These are phyloP conservation scores for Dicorynia guianensis DNA, from an alignment of 306 rosid genomes.

Conservation along the genomic window DNA sequence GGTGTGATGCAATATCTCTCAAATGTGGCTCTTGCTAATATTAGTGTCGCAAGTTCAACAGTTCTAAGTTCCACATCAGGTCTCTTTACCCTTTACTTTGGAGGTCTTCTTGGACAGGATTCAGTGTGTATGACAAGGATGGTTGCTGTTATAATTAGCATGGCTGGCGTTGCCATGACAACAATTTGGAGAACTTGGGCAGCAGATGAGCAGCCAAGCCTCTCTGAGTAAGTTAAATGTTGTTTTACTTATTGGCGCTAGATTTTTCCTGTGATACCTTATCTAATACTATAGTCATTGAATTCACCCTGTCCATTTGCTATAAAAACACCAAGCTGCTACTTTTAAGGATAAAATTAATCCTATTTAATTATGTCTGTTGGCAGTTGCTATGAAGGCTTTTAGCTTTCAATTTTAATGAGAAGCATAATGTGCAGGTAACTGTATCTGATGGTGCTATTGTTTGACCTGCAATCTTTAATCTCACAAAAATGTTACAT, in stretches of 20 bases:
- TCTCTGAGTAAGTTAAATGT: constrained; percentile 60
- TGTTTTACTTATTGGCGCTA: constrained; percentile 16
- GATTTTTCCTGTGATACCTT: background rate
- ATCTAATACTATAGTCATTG: background rate
- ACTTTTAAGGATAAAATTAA: background rate
- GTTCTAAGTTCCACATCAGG: constrained; percentile 73
- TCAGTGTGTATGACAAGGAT: constrained; percentile 60
- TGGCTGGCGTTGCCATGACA: constrained; percentile 75
- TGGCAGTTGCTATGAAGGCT: background rate
- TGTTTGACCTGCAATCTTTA: background rate
- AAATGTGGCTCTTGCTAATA: constrained; percentile 73
- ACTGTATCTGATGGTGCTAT: background rate
- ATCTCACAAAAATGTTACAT: background rate
- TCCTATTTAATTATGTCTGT: background rate
- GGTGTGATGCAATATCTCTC: constrained; percentile 64
- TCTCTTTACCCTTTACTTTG: constrained; percentile 74
- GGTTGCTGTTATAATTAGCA: constrained; percentile 68
- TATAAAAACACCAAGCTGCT: background rate
- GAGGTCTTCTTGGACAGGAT: constrained; percentile 72
- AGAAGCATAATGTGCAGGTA: background rate
- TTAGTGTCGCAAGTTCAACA: constrained; percentile 76
- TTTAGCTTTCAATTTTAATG: background rate
- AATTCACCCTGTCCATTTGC: background rate
- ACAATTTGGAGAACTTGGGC: constrained; percentile 75
- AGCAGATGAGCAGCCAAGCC: constrained; percentile 49